phyloP scores from a whole-genome alignment of 371 early-diverging fungal species.

The Funneliformis caledonium region DNA sequence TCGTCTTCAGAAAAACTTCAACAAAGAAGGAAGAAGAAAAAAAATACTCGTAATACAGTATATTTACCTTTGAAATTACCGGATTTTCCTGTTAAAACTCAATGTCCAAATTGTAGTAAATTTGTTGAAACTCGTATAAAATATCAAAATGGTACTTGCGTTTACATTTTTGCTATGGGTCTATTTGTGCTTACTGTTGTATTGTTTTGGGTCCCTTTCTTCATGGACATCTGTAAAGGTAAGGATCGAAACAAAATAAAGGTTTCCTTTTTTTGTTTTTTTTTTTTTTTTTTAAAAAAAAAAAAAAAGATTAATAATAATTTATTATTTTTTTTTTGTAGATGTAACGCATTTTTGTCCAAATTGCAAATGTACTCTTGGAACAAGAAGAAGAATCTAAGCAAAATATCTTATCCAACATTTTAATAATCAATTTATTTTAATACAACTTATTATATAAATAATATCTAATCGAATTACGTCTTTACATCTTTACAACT shows the following conservation, averaged over 20 bases:
- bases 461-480: too few relatives aligned
- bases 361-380: constrained; percentile 5
- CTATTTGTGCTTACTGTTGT: constrained; percentile 21
- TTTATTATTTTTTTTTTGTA: constrained; percentile 3
- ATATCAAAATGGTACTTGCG: constrained; percentile 20
- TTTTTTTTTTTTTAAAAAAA: not conserved
- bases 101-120: constrained; percentile 26
- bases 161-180: constrained; percentile 18
- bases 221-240: constrained; percentile 28
- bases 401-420: too few relatives aligned
- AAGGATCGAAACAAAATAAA: not conserved
- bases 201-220: constrained; percentile 36
- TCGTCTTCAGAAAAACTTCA: not conserved
- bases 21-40: not conserved
- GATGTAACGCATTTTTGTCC: constrained; percentile 34
- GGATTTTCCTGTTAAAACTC: constrained; percentile 25
- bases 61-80: constrained; percentile 26
- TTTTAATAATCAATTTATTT: too few relatives aligned
- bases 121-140: not conserved
- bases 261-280: not conserved
- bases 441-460: too few relatives aligned
- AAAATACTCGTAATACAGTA: not conserved
- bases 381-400: constrained; percentile 4
- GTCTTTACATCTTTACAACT: too few relatives aligned
- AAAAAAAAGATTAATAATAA: not conserved